Evolutionary conservation across 129 eudicot species (phyloP), one percentile per base, ranked within the genome.

Genomic region (Helianthus tuberosus): DNA sequence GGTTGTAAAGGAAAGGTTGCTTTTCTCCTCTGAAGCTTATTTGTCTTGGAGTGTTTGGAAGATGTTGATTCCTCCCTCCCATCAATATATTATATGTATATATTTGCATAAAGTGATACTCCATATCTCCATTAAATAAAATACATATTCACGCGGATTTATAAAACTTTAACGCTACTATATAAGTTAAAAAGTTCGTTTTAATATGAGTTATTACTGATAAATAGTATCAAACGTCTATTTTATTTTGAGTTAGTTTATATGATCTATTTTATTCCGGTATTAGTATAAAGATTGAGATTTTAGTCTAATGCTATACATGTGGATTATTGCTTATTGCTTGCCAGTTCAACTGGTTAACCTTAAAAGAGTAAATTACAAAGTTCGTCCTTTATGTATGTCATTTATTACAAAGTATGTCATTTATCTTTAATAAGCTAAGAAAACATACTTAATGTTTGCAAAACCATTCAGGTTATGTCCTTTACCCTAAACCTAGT

Each of bases 31-130:
- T 84, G 93, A 90, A 83, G n/a, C 87, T 78, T 44, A 60, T 87
- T 90, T 90, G 96, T 90, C 96, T 83, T 23, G 53, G 50, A 78
- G 96, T 77, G 90, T 85, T 90, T 90, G 96, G 93, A 86, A 66
- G 84, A 82, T 84, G 67, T 88, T 84, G 93, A 88, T 88, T 88
- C 93, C 86, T 77, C 80, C 3, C 25, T 74, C 77, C 75, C 52
- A 63, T 55, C 68, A 46, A 12, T 59, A 59, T 50, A 61, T 14
- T 68, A 49, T 68, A 47, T 39, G 57, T 54, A 66, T 75, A 67
- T 86, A 69, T 75, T 70, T 76, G 75, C 61, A 71, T 75, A 75
- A 73, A 79, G 68, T 66, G 78, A 79, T 64, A 55, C 83, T 64
- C 83, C 83, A 72, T 72, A 72, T 79, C 83, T 65, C 61, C 65